Conservation (phyloP, 2,329 filamentous ascomycete species). For the Immersiporthe knoxdaviesiana region DNA sequence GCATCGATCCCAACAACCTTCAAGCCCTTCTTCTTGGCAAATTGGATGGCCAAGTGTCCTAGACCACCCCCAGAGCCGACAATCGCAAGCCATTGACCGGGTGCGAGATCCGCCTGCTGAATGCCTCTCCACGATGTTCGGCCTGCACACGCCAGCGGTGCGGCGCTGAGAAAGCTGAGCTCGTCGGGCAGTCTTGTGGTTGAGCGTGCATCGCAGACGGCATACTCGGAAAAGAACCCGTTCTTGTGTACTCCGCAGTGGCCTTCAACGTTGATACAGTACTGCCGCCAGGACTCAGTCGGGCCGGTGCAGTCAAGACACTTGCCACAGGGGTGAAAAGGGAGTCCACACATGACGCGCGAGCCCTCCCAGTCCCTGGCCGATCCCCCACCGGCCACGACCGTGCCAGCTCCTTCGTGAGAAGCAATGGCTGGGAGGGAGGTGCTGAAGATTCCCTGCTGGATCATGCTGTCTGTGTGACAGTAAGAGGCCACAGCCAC, state of each 20-base stretch:
- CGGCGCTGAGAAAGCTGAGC: conserved; percentile 54
- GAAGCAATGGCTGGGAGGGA: conserved; percentile 57
- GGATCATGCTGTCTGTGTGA: conserved; percentile 64
- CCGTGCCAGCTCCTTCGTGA: conserved; percentile 61
- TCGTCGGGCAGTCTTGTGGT: conserved; percentile 51
- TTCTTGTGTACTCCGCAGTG: conserved; percentile 35
- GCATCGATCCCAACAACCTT: conserved; percentile 58
- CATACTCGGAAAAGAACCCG: conserved; percentile 62
- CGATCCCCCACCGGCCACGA: conserved; percentile 49
- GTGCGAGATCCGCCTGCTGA: conserved; percentile 42
- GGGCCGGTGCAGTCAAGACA: conserved; percentile 57
- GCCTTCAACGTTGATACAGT: conserved; percentile 48
- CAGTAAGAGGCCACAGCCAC: conserved; percentile 63
- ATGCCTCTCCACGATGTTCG: conserved; percentile 54
- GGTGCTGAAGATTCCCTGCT: conserved; percentile 50
- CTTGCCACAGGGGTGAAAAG: conserved; percentile 54
- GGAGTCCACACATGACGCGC: conserved; percentile 59
- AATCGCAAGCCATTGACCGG: conserved; percentile 45
- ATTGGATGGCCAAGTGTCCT: conserved; percentile 55
- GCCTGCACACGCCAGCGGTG: conserved; percentile 61
- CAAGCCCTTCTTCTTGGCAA: conserved; percentile 55
- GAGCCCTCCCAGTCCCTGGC: conserved; percentile 54
- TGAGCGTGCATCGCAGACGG: conserved; percentile 51
- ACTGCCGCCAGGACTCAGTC: conserved; percentile 52
- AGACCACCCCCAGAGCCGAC: conserved; percentile 55